Evolutionary conservation across 345 rosid genomes (phyloP).

Genomic region (Eucalyptus cladocalyx): DNA sequence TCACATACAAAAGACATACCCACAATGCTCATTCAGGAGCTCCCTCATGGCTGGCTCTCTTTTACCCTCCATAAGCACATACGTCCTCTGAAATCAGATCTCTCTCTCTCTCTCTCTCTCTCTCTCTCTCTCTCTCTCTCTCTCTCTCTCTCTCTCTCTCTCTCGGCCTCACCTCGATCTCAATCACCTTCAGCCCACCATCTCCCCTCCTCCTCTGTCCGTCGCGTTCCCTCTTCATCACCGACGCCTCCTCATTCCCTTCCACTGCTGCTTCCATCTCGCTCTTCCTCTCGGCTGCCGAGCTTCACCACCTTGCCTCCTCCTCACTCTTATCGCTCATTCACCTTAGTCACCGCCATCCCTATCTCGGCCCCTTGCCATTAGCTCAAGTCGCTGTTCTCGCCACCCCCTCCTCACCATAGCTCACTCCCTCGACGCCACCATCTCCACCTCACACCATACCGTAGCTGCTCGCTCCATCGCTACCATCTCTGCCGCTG

Average conservation of each 20-base stretch:
- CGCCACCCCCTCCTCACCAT: not conserved
- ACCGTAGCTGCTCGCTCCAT: not conserved
- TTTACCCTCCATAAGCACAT: not conserved
- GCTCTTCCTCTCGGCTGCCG: not conserved
- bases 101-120: not conserved
- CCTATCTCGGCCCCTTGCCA: not conserved
- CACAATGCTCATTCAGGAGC: not conserved
- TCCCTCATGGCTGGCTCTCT: not conserved
- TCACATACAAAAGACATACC: accelerated
- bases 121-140: too few relatives aligned
- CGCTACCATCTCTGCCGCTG: not conserved
- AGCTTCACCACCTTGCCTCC: not conserved
- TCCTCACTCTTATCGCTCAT: not conserved
- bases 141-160: too few relatives aligned
- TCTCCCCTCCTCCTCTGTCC: not conserved
- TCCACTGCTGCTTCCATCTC: not conserved
- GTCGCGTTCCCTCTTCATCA: not conserved
- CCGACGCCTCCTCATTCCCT: not conserved
- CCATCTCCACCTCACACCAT: not conserved
- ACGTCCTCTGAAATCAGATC: not conserved
- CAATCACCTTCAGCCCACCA: not conserved
- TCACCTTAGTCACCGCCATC: not conserved
- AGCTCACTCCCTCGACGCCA: not conserved
- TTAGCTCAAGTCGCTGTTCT: not conserved
- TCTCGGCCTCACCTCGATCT: not conserved